Percentiles rank a stretch among this genome's conserved stretches.
Evolutionary conservation across 176 grass and related monocot species (phyloP).

Genomic region (Eragrostis curvula): DNA sequence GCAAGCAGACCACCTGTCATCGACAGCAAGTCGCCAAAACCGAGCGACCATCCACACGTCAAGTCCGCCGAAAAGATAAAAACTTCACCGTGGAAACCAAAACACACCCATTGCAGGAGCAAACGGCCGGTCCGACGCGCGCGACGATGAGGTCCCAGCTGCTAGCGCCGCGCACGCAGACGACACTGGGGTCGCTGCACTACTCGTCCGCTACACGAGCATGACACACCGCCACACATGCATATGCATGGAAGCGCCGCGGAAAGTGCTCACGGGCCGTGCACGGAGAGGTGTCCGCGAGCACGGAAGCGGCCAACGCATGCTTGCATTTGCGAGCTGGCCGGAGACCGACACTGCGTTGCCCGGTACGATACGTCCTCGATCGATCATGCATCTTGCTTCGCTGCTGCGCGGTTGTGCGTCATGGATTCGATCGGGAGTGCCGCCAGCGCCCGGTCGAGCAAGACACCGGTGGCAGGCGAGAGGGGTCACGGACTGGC

Average conservation of each 20-base stretch:
- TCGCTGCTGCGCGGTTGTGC: not conserved
- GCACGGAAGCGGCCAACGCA: conserved; percentile 4
- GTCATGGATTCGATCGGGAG: conserved; percentile 11
- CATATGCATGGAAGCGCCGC: not conserved
- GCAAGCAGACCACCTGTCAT: not conserved
- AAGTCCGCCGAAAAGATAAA: not conserved
- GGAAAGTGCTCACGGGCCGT: conserved; percentile 16
- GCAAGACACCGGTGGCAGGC: not conserved
- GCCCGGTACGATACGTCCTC: not conserved
- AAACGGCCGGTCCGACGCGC: no score
- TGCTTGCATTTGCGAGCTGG: not conserved
- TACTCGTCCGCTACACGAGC: not conserved
- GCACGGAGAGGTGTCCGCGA: not conserved
- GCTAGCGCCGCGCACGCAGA: no score
- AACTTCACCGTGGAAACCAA: not conserved
- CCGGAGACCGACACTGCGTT: not conserved
- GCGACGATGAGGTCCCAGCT: no score
- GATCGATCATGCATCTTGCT: not conserved
- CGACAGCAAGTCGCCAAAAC: not conserved
- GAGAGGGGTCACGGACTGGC: conserved; percentile 9
- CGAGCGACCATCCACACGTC: not conserved
- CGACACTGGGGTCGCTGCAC: not conserved
- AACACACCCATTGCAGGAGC: not conserved
- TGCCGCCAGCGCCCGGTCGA: not conserved
- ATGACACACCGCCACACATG: not conserved